These are phyloP conservation scores for Tetrahymena thermophila DNA, from an alignment of 73 alveolate genomes.

Conservation along the genomic window DNA sequence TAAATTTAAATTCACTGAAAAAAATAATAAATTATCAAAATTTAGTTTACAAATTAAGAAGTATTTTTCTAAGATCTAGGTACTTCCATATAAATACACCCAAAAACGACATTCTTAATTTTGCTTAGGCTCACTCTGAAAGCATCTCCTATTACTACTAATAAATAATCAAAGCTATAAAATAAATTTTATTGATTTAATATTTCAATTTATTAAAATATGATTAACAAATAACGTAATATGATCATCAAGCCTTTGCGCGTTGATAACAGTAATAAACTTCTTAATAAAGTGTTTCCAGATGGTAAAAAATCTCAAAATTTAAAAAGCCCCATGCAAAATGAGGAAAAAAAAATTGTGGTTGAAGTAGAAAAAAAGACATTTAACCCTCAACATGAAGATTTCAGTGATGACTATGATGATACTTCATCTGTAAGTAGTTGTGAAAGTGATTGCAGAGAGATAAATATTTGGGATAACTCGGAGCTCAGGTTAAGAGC, in stretches of 20 bases:
- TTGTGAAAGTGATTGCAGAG: not conserved
- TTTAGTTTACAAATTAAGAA: not conserved
- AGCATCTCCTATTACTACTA: not conserved
- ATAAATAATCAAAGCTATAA: not conserved
- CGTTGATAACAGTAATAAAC: not conserved
- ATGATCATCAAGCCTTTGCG: not conserved
- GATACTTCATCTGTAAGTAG: not conserved
- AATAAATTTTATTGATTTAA: no score
- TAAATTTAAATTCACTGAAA: not conserved
- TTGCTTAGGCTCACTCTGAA: not conserved
- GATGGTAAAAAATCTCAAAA: not conserved
- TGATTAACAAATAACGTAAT: not conserved
- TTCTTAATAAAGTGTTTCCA: not conserved
- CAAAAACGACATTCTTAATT: no score
- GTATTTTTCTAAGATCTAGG: not conserved
- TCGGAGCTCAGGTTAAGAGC: not conserved
- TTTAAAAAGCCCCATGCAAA: not conserved
- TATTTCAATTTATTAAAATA: not conserved
- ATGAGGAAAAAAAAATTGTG: not conserved
- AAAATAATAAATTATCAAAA: not conserved
- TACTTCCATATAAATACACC: not conserved
- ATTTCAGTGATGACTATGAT: not conserved
- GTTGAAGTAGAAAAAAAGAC: not conserved
- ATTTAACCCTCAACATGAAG: not conserved
- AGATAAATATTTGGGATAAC: not conserved